These are phyloP conservation scores for Tetrahymena borealis DNA, from an alignment of 73 alveolate genomes.

Conservation along the genomic window DNA sequence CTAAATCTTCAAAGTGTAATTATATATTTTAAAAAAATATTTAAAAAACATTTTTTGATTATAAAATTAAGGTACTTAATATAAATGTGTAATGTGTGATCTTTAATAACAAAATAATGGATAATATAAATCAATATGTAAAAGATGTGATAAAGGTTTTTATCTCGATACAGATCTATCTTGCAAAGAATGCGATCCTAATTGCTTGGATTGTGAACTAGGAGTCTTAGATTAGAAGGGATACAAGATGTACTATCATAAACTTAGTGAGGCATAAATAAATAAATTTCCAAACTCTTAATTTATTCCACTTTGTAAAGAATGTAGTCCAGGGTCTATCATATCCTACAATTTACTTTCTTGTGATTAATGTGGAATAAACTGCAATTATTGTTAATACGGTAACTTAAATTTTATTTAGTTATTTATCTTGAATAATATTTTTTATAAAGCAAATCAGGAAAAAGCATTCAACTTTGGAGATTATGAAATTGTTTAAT, in stretches of 20 bases:
- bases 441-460: neutral
- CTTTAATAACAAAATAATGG: neutral
- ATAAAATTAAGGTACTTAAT: neutral
- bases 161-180: neutral
- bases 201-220: neutral
- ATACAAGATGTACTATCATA: neutral
- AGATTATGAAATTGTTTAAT: too few species aligned
- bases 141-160: neutral
- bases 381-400: neutral
- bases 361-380: neutral
- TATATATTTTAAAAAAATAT: too few species aligned
- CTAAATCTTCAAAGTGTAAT: too few species aligned
- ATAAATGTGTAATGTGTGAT: neutral
- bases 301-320: neutral
- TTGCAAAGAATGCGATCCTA: neutral
- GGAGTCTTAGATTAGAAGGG: neutral
- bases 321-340: neutral
- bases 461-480: too few species aligned
- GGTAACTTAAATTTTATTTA: neutral
- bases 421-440: neutral
- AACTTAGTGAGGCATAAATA: neutral
- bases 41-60: neutral
- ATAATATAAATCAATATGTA: neutral
- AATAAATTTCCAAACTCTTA: neutral
- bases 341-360: neutral